These are phyloP conservation scores for Phytomonas sp. DNA, from an alignment of 208 protist genomes.

Conservation along the genomic window DNA sequence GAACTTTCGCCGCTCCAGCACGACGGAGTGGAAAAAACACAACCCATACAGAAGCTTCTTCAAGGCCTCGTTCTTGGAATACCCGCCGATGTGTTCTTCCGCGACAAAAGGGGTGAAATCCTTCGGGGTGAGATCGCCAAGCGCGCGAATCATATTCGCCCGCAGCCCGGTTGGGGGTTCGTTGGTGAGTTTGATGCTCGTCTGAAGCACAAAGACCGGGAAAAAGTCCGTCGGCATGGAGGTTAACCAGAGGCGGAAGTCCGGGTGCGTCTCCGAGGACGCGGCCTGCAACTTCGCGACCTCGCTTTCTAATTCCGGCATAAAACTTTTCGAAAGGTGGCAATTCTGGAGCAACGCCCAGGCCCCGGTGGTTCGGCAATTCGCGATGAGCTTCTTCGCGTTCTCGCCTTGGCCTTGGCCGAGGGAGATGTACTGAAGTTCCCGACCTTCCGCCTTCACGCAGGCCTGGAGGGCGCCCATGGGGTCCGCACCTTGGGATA, in stretches of 20 bases:
- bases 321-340: constrained; percentile 95
- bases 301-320: constrained; percentile 92
- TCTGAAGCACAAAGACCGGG: constrained; percentile 96
- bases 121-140: constrained; percentile 72
- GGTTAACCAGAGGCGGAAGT: constrained; percentile 97
- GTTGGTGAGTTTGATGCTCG: constrained; percentile 97
- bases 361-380: constrained; percentile 73
- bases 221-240: constrained; percentile 97
- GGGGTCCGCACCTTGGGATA: constrained; percentile 96
- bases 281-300: constrained; percentile 66
- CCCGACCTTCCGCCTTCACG: constrained; percentile 61
- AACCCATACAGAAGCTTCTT: constrained; percentile 95
- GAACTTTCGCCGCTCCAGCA: constrained; percentile 94
- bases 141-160: constrained; percentile 95
- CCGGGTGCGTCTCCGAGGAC: constrained; percentile 43
- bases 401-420: constrained; percentile 96
- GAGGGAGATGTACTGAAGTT: constrained; percentile 91
- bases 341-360: constrained; percentile 98
- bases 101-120: constrained; percentile 70
- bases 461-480: constrained; percentile 90
- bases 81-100: constrained; percentile 24
- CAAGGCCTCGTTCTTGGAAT: constrained; percentile 67
- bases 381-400: constrained; percentile 92
- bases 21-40: constrained; percentile 96
- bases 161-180: constrained; percentile 95